phyloP scores from a whole-genome alignment of 1,139 yeast species.

The Sugiyamaella pinicola region DNA sequence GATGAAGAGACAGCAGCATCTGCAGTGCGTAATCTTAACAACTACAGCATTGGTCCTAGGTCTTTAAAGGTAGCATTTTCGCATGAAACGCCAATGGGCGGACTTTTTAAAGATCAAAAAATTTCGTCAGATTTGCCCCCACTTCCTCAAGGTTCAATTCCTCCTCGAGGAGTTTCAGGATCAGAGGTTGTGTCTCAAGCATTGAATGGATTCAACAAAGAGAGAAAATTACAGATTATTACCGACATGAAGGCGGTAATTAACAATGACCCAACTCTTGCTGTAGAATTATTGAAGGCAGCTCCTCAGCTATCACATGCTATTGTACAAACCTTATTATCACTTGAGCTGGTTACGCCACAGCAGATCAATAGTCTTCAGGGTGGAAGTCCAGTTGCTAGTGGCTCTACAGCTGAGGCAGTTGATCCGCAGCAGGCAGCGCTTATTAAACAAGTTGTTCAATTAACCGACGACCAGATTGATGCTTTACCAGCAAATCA shows the following conservation, averaged over 20 bases:
- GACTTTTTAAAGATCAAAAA: conserved; percentile 23
- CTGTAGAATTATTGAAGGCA: conserved; percentile 61
- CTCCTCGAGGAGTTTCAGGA: conserved; percentile 54
- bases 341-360: conserved; percentile 55
- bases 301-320: conserved; percentile 87
- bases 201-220: conserved; percentile 56
- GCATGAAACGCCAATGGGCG: conserved; percentile 44
- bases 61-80: conserved; percentile 67
- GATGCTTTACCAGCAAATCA: conserved; percentile 63
- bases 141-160: conserved; percentile 41
- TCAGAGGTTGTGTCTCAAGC: conserved; percentile 61
- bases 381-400: conserved; percentile 1
- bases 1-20: conserved; percentile 80
- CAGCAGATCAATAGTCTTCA: conserved; percentile 48
- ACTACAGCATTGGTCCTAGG: conserved; percentile 74
- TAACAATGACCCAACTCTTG: conserved; percentile 58
- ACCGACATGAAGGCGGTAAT: conserved; percentile 70
- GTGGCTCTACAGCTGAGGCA: conserved; percentile 21
- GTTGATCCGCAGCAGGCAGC: conserved; percentile 43
- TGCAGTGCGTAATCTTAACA: conserved; percentile 86
- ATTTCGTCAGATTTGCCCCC: conserved; percentile 32
- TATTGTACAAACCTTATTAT: conserved; percentile 69
- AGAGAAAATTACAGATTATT: conserved; percentile 55
- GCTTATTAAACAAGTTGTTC: conserved; percentile 53
- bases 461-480: conserved; percentile 66